These are phyloP conservation scores for Suillus subluteus DNA, from an alignment of 768 basidiomycete genomes.

Conservation along the genomic window DNA sequence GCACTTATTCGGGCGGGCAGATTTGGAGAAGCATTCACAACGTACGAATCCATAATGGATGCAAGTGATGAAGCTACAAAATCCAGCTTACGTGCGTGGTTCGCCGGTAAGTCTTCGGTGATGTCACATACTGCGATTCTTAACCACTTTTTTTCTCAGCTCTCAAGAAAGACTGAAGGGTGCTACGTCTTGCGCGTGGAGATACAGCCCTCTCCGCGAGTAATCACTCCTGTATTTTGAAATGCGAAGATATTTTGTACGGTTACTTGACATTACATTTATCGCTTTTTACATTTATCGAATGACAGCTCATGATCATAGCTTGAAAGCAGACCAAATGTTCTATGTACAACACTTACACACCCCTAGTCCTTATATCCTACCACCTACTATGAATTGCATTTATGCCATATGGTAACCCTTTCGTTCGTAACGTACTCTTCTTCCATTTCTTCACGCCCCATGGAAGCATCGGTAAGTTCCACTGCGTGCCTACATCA, in stretches of 20 bases:
- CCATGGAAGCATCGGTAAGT: no score
- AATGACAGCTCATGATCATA: no score
- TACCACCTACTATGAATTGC: neutral
- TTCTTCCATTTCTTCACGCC: no score
- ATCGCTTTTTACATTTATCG: no score
- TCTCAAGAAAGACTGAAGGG: neutral
- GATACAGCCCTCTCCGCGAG: neutral
- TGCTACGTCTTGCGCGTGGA: neutral
- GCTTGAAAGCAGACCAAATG: neutral
- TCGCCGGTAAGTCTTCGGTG: neutral
- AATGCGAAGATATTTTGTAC: neutral
- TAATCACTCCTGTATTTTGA: neutral
- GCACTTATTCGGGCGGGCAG: neutral
- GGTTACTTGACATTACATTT: neutral
- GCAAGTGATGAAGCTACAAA: neutral
- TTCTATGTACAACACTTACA: neutral
- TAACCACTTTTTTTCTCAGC: neutral
- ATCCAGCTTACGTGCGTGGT: neutral
- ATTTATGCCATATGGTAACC: neutral
- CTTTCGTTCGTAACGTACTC: neutral
- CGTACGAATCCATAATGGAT: neutral
- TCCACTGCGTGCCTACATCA: no score
- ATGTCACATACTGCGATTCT: neutral
- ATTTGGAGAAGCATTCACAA: neutral
- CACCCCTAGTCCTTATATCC: neutral